phyloP scores from a whole-genome alignment of 140 eudicot genomes.

The Senecio squalidus region DNA sequence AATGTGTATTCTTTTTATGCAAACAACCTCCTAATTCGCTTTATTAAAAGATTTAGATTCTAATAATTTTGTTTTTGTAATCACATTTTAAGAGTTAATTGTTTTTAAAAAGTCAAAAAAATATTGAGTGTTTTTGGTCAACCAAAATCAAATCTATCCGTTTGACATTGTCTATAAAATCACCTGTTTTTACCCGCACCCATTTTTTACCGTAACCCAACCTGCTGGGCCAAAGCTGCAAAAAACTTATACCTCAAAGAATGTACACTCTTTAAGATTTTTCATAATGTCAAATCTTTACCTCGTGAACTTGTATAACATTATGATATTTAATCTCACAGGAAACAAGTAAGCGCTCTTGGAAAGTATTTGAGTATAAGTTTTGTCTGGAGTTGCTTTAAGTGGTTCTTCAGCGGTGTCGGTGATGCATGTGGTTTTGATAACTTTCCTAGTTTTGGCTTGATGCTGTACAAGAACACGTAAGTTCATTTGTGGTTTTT shows the following conservation, averaged over 20 bases:
- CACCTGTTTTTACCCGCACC: neutral
- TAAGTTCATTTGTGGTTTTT: constrained; percentile 27
- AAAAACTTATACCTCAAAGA: neutral
- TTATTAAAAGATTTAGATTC: too few species aligned
- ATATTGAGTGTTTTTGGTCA: too few species aligned
- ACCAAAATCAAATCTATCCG: too few species aligned
- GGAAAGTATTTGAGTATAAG: constrained; percentile 92
- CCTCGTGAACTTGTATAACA: constrained; percentile 2
- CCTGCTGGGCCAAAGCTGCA: neutral
- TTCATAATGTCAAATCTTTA: neutral
- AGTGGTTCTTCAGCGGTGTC: constrained; percentile 95
- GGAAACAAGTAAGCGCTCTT: constrained; percentile 82
- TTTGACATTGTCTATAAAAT: neutral
- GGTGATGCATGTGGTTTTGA: constrained; percentile 93
- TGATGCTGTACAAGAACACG: constrained; percentile 76
- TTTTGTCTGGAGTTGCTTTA: constrained; percentile 80
- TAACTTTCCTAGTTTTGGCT: constrained; percentile 79
- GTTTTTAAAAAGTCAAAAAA: neutral
- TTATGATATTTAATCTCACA: constrained; percentile 25
- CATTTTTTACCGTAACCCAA: too few species aligned
- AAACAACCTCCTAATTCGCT: neutral
- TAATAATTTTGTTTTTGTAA: too few species aligned
- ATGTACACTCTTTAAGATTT: neutral
- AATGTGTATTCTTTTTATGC: neutral
- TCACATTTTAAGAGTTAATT: neutral